Conservation (phyloP, 1,139 yeast species). For the Taiozyma sp. region DNA sequence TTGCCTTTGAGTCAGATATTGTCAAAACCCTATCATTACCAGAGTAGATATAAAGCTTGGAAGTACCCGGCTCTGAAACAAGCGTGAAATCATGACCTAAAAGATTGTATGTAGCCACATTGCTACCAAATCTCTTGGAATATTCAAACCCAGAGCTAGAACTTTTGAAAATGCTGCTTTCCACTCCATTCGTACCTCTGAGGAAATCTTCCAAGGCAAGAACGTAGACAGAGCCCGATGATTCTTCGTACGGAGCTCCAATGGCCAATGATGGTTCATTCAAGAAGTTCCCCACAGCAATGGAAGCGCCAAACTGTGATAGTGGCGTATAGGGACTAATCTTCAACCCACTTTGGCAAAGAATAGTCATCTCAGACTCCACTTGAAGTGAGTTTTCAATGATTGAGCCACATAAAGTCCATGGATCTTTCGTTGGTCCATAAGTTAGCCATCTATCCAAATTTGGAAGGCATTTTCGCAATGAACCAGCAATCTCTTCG, state of each 20-base stretch:
- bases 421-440: conserved; percentile 27
- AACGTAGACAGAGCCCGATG: conserved; percentile 36
- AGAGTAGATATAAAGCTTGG: conserved; percentile 20
- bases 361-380: neutral
- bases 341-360: conserved; percentile 5
- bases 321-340: conserved; percentile 27
- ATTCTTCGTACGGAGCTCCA: conserved; percentile 41
- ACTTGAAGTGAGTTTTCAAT: conserved; percentile 1
- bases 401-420: conserved; percentile 36
- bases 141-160: conserved; percentile 4
- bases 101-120: conserved; percentile 21
- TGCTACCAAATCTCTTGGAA: conserved; percentile 30
- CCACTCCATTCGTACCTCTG: neutral
- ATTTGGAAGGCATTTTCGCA: conserved; percentile 31
- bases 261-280: conserved; percentile 38
- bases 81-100: conserved; percentile 25
- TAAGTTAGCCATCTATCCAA: conserved; percentile 37
- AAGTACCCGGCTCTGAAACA: conserved; percentile 33
- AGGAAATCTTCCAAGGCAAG: conserved; percentile 27
- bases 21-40: conserved; percentile 23
- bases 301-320: conserved; percentile 38
- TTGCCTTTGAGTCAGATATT: conserved; percentile 18
- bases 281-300: conserved; percentile 35
- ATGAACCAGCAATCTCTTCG: conserved; percentile 37
- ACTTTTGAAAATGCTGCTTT: neutral